These are phyloP conservation scores for Sporothrix inflata DNA, from an alignment of 2,329 filamentous ascomycete genomes.

Conservation along the genomic window DNA sequence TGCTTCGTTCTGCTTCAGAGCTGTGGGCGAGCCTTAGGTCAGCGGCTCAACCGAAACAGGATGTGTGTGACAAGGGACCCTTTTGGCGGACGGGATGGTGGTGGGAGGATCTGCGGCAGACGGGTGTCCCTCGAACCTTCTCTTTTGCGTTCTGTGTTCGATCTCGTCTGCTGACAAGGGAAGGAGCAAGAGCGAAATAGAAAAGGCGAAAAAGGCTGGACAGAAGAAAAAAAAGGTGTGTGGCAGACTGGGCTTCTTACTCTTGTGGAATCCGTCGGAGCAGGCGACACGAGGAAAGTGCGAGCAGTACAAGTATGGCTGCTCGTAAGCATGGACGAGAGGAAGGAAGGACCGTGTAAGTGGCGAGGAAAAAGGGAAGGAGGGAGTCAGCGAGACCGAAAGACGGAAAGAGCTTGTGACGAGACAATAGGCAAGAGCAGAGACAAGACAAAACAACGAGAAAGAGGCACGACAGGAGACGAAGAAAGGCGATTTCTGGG, in stretches of 20 bases:
- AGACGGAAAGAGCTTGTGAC: not conserved
- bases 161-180: not conserved
- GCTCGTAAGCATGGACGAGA: slow-evolving; percentile 6
- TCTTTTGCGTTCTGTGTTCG: not conserved
- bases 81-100: slow-evolving; percentile 24
- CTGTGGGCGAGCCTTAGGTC: slow-evolving; percentile 28
- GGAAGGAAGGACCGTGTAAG: slow-evolving; percentile 9
- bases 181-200: not conserved
- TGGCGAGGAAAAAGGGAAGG: slow-evolving; percentile 13
- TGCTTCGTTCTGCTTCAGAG: slow-evolving; percentile 21
- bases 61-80: slow-evolving; percentile 32
- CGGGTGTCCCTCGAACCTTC: slow-evolving; percentile 14
- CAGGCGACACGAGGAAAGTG: slow-evolving; percentile 4
- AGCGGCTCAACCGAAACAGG: slow-evolving; percentile 37
- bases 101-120: slow-evolving; percentile 29
- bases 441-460: slow-evolving; percentile 12
- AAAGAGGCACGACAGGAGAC: not conserved
- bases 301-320: not conserved
- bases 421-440: not conserved
- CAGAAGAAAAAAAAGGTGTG: not conserved
- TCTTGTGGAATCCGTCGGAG: slow-evolving; percentile 1
- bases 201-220: not conserved
- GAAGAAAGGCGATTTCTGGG: not conserved
- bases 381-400: not conserved
- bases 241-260: not conserved